phyloP scores from a whole-genome alignment of 2,329 filamentous ascomycete genomes.

The Pestalotiopsis sp. region DNA sequence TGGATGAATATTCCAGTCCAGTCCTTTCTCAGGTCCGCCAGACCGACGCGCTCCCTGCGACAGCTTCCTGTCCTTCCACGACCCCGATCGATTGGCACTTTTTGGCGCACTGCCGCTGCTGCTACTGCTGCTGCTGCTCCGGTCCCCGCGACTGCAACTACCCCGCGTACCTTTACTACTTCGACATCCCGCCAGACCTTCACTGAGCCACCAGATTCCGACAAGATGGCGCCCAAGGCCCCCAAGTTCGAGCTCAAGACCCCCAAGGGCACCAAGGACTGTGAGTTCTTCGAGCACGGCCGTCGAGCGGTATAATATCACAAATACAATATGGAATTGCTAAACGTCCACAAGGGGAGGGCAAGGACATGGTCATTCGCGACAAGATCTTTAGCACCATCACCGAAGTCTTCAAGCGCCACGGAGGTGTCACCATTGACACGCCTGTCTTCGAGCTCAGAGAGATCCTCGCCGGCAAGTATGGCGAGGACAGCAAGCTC shows the following conservation, averaged over 20 bases:
- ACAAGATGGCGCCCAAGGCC: constrained; percentile 40
- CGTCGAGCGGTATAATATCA: not conserved
- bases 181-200: constrained; percentile 8
- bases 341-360: constrained; percentile 55
- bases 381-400: constrained; percentile 73
- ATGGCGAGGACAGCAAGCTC: constrained; percentile 45
- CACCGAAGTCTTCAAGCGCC: constrained; percentile 52
- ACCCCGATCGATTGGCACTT: constrained; percentile 1
- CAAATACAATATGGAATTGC: constrained; percentile 18
- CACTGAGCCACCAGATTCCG: constrained; percentile 10
- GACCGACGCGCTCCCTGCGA: constrained; percentile 9
- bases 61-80: not conserved
- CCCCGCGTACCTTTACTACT: constrained; percentile 15
- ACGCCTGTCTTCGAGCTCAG: constrained; percentile 75
- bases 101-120: not conserved
- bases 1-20: constrained; percentile 20
- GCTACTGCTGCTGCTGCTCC: not conserved
- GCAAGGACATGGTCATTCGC: constrained; percentile 77
- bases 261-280: constrained; percentile 90
- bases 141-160: not conserved
- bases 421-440: constrained; percentile 70
- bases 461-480: constrained; percentile 71
- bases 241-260: constrained; percentile 75
- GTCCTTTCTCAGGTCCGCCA: constrained; percentile 10
- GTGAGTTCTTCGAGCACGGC: constrained; percentile 38